These are phyloP conservation scores for Colletotrichum scovillei DNA, from an alignment of 2,329 filamentous ascomycete species.

Conservation along the genomic window DNA sequence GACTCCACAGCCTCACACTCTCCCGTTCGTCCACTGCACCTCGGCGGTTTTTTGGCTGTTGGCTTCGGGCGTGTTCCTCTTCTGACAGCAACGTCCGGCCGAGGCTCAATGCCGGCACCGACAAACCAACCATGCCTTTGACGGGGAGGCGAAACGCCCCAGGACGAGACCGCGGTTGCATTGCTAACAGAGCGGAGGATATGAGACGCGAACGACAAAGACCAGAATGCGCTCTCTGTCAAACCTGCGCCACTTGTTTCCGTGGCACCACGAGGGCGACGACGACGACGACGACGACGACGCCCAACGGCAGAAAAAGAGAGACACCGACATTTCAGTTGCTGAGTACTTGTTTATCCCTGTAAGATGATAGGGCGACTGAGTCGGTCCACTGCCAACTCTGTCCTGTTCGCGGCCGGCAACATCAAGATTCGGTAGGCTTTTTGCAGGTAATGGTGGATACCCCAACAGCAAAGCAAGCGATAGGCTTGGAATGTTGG, in stretches of 20 bases:
- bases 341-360: constrained; percentile 18
- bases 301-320: constrained; percentile 7
- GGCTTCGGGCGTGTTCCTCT: constrained; percentile 9
- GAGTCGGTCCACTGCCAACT: constrained; percentile 1
- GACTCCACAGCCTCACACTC: constrained; percentile 17
- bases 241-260: background rate
- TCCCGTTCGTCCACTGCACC: background rate
- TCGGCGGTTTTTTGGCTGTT: constrained; percentile 3
- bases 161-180: constrained; percentile 2
- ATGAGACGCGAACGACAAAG: constrained; percentile 13
- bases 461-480: background rate
- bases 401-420: constrained; percentile 2
- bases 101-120: constrained; percentile 19
- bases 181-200: constrained; percentile 6
- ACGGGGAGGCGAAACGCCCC: constrained; percentile 22
- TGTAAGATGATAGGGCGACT: constrained; percentile 32
- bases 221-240: background rate
- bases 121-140: background rate
- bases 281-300: background rate
- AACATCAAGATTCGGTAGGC: background rate
- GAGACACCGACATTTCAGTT: constrained; percentile 27
- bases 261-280: background rate
- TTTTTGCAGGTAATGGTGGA: constrained; percentile 2
- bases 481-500: background rate
- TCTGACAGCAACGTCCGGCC: constrained; percentile 29